phyloP scores from a whole-genome alignment of 306 rosid species.

The Quercus aquifolioides region DNA sequence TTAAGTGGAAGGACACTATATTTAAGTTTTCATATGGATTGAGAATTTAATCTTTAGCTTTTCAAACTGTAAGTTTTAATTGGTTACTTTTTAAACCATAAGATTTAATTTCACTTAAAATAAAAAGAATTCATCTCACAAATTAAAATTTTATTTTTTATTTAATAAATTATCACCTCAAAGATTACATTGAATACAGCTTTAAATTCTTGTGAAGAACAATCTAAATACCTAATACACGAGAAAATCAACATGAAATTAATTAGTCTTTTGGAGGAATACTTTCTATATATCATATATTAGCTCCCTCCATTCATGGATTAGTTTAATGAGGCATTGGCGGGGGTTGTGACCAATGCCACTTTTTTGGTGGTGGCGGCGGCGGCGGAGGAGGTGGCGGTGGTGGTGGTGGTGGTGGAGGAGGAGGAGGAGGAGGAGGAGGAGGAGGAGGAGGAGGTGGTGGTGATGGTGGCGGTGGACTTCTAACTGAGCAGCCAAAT shows the following conservation, averaged over 20 bases:
- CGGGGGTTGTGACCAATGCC: not conserved
- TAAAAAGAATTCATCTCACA: no score
- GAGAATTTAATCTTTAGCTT: no score
- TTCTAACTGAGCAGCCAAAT: slow-evolving; percentile 39
- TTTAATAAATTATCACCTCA: no score
- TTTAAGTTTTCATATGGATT: no score
- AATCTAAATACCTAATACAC: no score
- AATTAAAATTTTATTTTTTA: no score
- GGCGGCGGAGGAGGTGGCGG: not conserved
- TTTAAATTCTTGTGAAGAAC: no score
- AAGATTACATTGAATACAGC: no score
- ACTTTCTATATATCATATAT: not conserved
- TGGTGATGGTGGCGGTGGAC: not conserved
- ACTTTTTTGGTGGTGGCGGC: fast-evolving
- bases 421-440: not conserved
- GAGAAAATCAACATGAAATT: not conserved
- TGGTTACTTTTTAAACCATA: no score
- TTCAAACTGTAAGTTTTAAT: no score
- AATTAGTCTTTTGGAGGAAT: not conserved
- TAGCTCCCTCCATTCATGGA: not conserved
- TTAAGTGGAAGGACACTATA: no score
- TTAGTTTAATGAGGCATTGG: not conserved
- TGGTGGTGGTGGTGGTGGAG: fast-evolving
- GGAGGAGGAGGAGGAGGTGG: not conserved
- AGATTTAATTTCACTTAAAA: no score